Percentiles rank a stretch among this genome's conserved stretches.
phyloP scores from a whole-genome alignment of 345 rosid genomes.

The Ricinus communis region DNA sequence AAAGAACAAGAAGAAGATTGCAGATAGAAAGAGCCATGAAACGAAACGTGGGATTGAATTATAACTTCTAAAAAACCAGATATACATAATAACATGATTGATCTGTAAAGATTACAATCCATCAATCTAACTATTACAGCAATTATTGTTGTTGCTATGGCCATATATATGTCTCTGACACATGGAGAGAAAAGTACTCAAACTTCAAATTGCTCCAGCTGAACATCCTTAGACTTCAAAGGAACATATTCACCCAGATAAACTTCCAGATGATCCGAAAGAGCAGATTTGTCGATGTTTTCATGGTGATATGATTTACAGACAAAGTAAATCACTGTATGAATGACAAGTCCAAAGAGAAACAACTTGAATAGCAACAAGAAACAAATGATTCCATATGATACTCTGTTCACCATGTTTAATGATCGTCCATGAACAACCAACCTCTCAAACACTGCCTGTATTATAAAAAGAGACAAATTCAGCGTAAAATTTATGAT shows the following conservation, averaged over 20 bases:
- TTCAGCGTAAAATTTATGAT: conserved; percentile 26
- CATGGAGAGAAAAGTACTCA: not conserved
- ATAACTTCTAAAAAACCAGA: not conserved
- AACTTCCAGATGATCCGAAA: conserved; percentile 53
- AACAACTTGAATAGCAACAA: conserved; percentile 34
- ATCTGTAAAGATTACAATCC: too few species aligned
- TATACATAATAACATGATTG: too few species aligned
- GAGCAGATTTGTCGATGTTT: conserved; percentile 48
- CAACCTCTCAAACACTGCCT: conserved; percentile 15
- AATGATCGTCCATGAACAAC: conserved; percentile 33
- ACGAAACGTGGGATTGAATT: not conserved
- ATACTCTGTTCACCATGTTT: conserved; percentile 22
- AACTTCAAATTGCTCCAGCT: conserved; percentile 14
- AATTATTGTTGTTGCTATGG: not conserved
- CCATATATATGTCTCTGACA: too few species aligned
- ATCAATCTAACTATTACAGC: not conserved
- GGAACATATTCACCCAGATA: conserved; percentile 43
- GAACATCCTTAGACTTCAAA: conserved; percentile 20
- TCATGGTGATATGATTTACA: conserved; percentile 64
- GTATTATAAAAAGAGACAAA: not conserved
- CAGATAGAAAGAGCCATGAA: too few species aligned
- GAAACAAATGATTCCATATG: conserved; percentile 31
- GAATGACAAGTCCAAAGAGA: conserved; percentile 40
- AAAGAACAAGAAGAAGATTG: too few species aligned
- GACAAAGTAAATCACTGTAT: conserved; percentile 52